Percentiles rank a stretch among this genome's conserved stretches.
These are phyloP conservation scores for Chlorella ohadii DNA, from an alignment of 139 green algal genomes.

Conservation along the genomic window DNA sequence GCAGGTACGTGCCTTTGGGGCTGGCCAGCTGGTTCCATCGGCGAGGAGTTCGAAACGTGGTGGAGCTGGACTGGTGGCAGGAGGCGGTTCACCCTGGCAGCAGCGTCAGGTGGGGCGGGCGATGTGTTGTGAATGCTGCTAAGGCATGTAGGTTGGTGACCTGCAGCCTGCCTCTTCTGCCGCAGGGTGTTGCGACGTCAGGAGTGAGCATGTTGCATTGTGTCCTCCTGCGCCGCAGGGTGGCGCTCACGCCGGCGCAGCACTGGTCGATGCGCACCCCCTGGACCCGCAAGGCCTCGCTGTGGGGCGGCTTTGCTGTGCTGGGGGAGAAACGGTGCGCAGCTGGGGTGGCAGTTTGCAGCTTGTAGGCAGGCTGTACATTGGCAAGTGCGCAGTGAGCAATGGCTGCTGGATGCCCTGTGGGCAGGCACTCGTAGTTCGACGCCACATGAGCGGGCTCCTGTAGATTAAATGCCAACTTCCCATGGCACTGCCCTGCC, in stretches of 20 bases:
- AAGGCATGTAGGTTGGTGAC: too few relatives aligned
- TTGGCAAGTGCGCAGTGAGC: background rate
- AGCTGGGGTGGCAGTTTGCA: too few relatives aligned
- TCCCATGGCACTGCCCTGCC: background rate
- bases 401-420: background rate
- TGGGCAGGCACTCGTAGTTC: too few relatives aligned
- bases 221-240: too few relatives aligned
- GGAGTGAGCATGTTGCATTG: too few relatives aligned
- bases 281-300: constrained; percentile 54
- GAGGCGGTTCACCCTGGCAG: constrained; percentile 46
- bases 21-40: constrained; percentile 68
- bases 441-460: too few relatives aligned
- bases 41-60: constrained; percentile 60
- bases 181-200: too few relatives aligned
- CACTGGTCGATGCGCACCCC: constrained; percentile 70
- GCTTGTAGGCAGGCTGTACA: too few relatives aligned
- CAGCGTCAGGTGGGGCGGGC: constrained; percentile 16
- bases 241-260: constrained; percentile 59
- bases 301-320: constrained; percentile 79
- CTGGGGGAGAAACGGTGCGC: constrained; percentile 3
- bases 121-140: too few relatives aligned
- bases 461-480: too few relatives aligned
- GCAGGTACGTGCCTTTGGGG: constrained; percentile 80
- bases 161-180: too few relatives aligned
- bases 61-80: constrained; percentile 88